Evolutionary conservation across 371 early-diverging fungal genomes (phyloP).

Genomic region (Mucor racemosus): DNA sequence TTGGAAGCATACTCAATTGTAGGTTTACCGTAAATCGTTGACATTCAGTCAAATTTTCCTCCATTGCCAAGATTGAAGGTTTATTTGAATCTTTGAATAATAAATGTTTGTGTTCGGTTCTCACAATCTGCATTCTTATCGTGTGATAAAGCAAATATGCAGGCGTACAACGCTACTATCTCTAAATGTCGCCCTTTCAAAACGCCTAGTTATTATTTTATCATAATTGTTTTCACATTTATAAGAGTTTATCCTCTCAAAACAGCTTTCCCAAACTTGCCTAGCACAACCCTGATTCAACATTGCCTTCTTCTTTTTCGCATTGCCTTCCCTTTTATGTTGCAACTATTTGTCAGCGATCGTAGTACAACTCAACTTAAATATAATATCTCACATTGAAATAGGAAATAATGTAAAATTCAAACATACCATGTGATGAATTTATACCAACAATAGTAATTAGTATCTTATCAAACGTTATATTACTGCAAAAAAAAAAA

Average conservation of each 20-base stretch:
- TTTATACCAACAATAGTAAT: background rate
- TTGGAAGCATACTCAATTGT: background rate
- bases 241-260: background rate
- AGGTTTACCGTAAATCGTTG: background rate
- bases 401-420: slow-evolving; percentile 1
- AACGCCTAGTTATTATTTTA: background rate
- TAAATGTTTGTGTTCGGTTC: background rate
- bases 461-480: background rate
- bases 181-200: background rate
- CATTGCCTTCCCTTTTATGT: background rate
- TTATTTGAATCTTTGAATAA: background rate
- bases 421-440: background rate
- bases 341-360: slow-evolving; percentile 3
- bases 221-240: background rate
- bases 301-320: background rate
- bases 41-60: background rate
- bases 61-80: background rate
- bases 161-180: background rate
- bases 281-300: background rate
- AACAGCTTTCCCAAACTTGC: slow-evolving; percentile 1
- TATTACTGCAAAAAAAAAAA: no score
- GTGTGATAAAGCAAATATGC: background rate
- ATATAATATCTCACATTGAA: background rate
- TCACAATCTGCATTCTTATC: background rate
- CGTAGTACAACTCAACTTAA: background rate